These are phyloP conservation scores for Aspergillus tanneri DNA, from an alignment of 2,329 filamentous ascomycete species.

Conservation along the genomic window DNA sequence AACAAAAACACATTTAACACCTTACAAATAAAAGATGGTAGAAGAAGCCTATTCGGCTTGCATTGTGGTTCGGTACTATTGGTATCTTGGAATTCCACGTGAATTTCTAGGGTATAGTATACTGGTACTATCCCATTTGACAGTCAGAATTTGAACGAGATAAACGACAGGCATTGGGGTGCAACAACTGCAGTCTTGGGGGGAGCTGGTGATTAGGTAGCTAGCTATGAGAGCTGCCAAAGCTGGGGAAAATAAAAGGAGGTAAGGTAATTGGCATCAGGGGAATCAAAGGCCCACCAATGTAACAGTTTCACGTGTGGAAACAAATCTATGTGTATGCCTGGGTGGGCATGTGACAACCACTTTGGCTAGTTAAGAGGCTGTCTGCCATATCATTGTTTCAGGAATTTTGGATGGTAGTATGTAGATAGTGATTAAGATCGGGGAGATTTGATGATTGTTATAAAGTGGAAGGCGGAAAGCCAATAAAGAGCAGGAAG, in stretches of 20 bases:
- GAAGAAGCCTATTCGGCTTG: constrained; percentile 16
- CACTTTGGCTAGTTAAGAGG: constrained; percentile 6
- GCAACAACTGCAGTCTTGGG: background rate
- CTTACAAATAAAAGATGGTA: constrained; percentile 11
- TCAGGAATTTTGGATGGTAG: background rate
- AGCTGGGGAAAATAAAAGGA: constrained; percentile 2
- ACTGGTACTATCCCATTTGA: constrained; percentile 14
- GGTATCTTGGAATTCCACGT: constrained; percentile 1
- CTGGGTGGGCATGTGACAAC: background rate
- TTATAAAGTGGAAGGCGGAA: constrained; percentile 4
- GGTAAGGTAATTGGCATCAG: constrained; percentile 7
- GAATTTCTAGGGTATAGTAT: constrained; percentile 2
- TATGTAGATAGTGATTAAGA: too few relatives aligned
- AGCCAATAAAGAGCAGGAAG: constrained; percentile 1
- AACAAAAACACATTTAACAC: background rate
- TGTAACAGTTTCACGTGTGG: constrained; percentile 16
- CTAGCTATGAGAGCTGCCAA: background rate
- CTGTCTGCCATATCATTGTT: constrained; percentile 9
- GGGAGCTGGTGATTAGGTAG: background rate
- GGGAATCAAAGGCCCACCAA: constrained; percentile 12
- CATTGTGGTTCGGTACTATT: constrained; percentile 18
- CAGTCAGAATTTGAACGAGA: constrained; percentile 17
- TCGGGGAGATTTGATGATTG: too few relatives aligned
- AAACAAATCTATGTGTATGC: background rate
- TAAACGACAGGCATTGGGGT: constrained; percentile 1